phyloP scores from a whole-genome alignment of 257 asterid species.

The Solanum boliviense region DNA sequence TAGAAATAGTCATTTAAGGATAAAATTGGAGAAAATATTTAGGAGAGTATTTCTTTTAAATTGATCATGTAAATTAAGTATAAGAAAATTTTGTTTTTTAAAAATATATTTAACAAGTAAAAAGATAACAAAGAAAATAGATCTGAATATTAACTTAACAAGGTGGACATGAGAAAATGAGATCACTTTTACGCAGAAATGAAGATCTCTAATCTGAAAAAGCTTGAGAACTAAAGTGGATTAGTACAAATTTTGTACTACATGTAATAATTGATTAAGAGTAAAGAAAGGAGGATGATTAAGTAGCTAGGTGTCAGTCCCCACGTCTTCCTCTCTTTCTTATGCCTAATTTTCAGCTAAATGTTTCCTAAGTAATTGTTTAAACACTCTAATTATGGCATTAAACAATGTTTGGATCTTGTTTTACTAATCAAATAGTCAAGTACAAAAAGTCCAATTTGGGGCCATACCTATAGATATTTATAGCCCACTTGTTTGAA shows the following conservation, averaged over 20 bases:
- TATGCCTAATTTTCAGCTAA: background rate
- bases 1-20: background rate
- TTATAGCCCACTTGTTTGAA: background rate
- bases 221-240: background rate
- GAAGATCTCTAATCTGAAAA: too few species aligned
- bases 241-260: background rate
- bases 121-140: background rate
- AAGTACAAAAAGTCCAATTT: background rate
- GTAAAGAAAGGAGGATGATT: background rate
- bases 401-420: background rate
- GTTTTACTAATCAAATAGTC: background rate
- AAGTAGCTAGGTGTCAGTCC: background rate
- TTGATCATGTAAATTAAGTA: background rate
- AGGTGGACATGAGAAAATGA: background rate
- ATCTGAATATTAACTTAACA: background rate
- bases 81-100: too few species aligned
- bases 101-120: background rate
- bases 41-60: background rate
- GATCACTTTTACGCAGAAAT: background rate
- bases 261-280: background rate
- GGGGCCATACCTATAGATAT: background rate
- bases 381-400: background rate
- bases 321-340: background rate
- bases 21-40: background rate
- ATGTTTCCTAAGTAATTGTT: background rate